These are phyloP conservation scores for Auricularia auricula-judae DNA, from an alignment of 768 basidiomycete species.

Conservation along the genomic window DNA sequence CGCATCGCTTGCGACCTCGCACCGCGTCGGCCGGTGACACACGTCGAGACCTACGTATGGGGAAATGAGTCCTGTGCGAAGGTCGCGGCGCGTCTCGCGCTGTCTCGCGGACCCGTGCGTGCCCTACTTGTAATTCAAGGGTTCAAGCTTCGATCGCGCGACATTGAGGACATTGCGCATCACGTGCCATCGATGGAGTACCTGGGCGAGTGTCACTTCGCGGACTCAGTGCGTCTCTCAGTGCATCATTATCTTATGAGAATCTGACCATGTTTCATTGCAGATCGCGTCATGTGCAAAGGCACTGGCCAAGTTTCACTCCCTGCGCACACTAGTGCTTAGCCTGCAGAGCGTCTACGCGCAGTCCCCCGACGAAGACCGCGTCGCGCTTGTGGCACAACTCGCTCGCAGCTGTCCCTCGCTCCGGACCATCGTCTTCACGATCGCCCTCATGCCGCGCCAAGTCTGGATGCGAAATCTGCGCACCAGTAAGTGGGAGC, in stretches of 20 bases:
- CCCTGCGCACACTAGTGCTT: neutral
- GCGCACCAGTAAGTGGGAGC: neutral
- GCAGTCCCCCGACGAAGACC: neutral
- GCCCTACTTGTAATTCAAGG: neutral
- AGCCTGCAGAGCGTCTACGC: neutral
- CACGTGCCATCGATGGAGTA: neutral
- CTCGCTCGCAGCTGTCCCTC: neutral
- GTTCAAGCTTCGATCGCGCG: neutral
- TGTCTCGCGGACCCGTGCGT: neutral
- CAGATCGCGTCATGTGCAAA: neutral
- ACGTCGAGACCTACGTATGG: neutral
- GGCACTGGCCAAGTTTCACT: neutral
- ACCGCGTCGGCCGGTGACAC: neutral
- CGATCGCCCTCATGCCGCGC: neutral
- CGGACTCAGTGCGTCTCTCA: neutral
- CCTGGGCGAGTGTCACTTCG: neutral
- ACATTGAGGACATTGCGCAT: neutral
- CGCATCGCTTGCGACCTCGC: neutral
- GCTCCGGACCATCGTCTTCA: neutral
- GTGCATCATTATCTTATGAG: neutral
- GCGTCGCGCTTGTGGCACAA: neutral
- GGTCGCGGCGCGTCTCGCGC: neutral
- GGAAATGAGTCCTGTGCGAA: neutral
- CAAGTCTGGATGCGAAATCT: neutral
- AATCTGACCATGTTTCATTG: neutral